phyloP scores from a whole-genome alignment of 331 rosid genomes.

The Dryas integrifolia region DNA sequence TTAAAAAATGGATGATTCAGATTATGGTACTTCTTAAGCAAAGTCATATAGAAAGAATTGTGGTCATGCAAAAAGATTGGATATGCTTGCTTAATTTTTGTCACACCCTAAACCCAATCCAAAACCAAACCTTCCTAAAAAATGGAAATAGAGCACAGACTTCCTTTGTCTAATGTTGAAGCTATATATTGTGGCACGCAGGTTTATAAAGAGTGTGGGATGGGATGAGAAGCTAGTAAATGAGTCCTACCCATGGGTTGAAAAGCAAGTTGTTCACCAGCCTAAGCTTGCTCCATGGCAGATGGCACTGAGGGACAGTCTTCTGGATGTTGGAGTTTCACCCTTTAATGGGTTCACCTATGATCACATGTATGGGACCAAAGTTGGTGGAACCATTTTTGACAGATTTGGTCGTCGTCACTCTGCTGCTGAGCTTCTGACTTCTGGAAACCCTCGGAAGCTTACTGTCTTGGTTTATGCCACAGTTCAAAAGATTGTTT shows the following conservation, averaged over 20 bases:
- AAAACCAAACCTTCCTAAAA: not conserved
- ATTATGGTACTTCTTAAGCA: no score
- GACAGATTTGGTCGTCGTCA: slow-evolving; percentile 82
- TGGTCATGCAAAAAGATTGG: not conserved
- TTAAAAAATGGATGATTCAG: no score
- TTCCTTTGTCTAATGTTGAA: not conserved
- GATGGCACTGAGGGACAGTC: slow-evolving; percentile 69
- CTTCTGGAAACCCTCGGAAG: slow-evolving; percentile 58
- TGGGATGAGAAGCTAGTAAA: slow-evolving; percentile 83
- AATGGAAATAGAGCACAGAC: not conserved
- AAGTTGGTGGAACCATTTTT: slow-evolving; percentile 89
- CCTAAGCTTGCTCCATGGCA: slow-evolving; percentile 64
- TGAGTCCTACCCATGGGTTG: slow-evolving; percentile 80
- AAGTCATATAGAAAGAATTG: no score
- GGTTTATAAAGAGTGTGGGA: slow-evolving; percentile 62
- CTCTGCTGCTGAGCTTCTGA: slow-evolving; percentile 76
- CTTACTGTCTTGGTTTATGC: slow-evolving; percentile 75
- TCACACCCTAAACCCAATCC: not conserved
- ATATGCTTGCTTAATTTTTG: not conserved
- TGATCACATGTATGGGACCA: slow-evolving; percentile 87
- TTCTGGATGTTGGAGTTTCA: slow-evolving; percentile 65
- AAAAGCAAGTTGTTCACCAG: slow-evolving; percentile 73
- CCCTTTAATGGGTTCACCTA: slow-evolving; percentile 96
- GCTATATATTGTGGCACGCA: slow-evolving; percentile 31
- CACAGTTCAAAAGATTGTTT: slow-evolving; percentile 75